phyloP scores from a whole-genome alignment of 2,329 filamentous ascomycete genomes.

The Ceratocystis papillata region DNA sequence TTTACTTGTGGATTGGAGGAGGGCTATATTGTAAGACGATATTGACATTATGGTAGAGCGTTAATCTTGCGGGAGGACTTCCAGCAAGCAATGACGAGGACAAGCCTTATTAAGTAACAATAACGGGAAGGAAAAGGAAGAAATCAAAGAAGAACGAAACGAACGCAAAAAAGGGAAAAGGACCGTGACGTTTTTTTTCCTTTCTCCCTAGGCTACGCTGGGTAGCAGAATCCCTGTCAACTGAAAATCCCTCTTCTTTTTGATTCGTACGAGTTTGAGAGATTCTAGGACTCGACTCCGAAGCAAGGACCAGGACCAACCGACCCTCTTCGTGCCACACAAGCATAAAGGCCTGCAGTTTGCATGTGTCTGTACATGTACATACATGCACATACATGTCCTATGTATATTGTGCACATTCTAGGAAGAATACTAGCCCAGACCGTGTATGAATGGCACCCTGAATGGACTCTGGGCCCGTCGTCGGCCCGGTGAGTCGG shows the following conservation, averaged over 20 bases:
- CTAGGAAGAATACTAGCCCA: background rate
- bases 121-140: constrained; percentile 4
- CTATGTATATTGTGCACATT: too few relatives aligned
- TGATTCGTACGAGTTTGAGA: constrained; percentile 8
- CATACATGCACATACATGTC: background rate
- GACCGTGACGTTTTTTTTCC: background rate
- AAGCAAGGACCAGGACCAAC: background rate
- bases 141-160: constrained; percentile 7
- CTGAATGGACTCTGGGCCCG: background rate
- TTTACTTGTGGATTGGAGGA: background rate
- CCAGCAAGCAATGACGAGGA: too few relatives aligned
- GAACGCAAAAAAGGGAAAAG: background rate
- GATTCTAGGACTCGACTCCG: background rate
- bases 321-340: constrained; percentile 5
- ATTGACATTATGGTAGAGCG: background rate
- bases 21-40: too few relatives aligned
- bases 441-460: background rate
- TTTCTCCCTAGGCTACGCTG: background rate
- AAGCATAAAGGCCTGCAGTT: background rate
- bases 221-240: background rate
- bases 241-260: constrained; percentile 3
- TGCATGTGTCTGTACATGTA: background rate
- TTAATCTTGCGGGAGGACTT: background rate
- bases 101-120: background rate
- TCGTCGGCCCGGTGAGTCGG: constrained; percentile 12